These are phyloP conservation scores for Fusarium nematophilum DNA, from an alignment of 2,329 filamentous ascomycete genomes.

Conservation along the genomic window DNA sequence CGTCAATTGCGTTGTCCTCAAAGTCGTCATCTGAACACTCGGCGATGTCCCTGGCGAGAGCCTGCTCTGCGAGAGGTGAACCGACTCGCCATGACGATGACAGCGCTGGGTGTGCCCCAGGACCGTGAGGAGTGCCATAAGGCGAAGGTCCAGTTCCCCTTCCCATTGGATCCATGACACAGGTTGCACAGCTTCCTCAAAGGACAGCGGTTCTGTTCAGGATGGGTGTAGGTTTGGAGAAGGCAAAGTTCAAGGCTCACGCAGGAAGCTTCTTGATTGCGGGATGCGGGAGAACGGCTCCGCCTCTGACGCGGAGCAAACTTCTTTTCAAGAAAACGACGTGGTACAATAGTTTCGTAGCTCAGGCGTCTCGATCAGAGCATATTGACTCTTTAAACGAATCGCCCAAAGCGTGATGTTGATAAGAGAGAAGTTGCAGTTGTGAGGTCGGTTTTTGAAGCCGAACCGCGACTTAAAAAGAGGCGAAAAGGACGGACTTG, in stretches of 20 bases:
- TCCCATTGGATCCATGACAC: slow-evolving; percentile 32
- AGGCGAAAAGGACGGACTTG: slow-evolving; percentile 24
- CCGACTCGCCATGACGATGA: slow-evolving; percentile 66
- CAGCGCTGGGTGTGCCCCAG: slow-evolving; percentile 35
- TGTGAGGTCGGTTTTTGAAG: slow-evolving; percentile 25
- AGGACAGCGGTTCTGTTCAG: slow-evolving; percentile 9
- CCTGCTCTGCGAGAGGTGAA: slow-evolving; percentile 75
- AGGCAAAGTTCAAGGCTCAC: slow-evolving; percentile 19
- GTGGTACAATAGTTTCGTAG: slow-evolving; percentile 28
- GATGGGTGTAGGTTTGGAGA: slow-evolving; percentile 10
- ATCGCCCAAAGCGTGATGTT: slow-evolving; percentile 5
- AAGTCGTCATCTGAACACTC: slow-evolving; percentile 70
- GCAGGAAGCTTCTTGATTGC: slow-evolving; percentile 20
- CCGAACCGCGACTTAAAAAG: slow-evolving; percentile 24
- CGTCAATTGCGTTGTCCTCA: slow-evolving; percentile 46
- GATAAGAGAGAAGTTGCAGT: slow-evolving; percentile 12
- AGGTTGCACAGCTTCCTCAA: slow-evolving; percentile 4
- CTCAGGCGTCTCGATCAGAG: slow-evolving; percentile 10
- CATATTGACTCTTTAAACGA: slow-evolving; percentile 4
- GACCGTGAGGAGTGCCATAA: slow-evolving; percentile 35
- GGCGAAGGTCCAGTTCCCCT: slow-evolving; percentile 36
- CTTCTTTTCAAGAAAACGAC: slow-evolving; percentile 15
- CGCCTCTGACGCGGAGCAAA: slow-evolving; percentile 18
- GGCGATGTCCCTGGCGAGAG: slow-evolving; percentile 74
- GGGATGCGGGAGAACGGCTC: slow-evolving; percentile 20